Percentiles rank a stretch among this genome's conserved stretches.
Evolutionary conservation across 331 rosid genomes (phyloP).

Genomic region (Ulmus americana): DNA sequence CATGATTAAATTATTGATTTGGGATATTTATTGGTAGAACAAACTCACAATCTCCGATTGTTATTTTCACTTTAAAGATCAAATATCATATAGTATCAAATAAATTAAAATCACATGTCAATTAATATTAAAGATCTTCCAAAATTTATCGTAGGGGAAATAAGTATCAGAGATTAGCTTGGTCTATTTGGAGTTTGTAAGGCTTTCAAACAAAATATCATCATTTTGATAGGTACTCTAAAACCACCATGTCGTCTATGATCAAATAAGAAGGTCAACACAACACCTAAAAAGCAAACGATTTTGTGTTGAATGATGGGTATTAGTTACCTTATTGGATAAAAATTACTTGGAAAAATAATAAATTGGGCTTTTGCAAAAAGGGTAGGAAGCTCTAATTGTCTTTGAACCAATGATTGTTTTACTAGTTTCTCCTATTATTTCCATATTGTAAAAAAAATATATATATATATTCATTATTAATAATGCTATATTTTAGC

Average conservation of each 20-base stretch:
- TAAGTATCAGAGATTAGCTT: background rate
- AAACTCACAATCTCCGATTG: too few relatives aligned
- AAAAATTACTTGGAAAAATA: background rate
- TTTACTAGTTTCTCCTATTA: background rate
- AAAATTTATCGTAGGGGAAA: background rate
- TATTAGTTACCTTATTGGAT: background rate
- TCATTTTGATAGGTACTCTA: background rate
- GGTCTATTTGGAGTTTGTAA: background rate
- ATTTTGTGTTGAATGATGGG: background rate
- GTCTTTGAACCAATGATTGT: background rate
- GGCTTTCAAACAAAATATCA: slow-evolving; percentile 1
- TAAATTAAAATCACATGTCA: too few relatives aligned
- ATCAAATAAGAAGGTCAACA: background rate
- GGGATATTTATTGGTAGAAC: too few relatives aligned
- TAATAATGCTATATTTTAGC: background rate
- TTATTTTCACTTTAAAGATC: background rate
- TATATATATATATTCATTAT: too few relatives aligned
- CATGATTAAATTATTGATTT: too few relatives aligned
- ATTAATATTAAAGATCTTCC: background rate
- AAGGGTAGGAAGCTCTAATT: background rate
- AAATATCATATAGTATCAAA: background rate
- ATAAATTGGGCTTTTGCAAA: background rate
- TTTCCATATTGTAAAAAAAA: background rate
- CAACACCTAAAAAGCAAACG: background rate
- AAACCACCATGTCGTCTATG: background rate